Conservation (phyloP, 192 early-diverging fungal genomes). For the Umbelopsis sp. region DNA sequence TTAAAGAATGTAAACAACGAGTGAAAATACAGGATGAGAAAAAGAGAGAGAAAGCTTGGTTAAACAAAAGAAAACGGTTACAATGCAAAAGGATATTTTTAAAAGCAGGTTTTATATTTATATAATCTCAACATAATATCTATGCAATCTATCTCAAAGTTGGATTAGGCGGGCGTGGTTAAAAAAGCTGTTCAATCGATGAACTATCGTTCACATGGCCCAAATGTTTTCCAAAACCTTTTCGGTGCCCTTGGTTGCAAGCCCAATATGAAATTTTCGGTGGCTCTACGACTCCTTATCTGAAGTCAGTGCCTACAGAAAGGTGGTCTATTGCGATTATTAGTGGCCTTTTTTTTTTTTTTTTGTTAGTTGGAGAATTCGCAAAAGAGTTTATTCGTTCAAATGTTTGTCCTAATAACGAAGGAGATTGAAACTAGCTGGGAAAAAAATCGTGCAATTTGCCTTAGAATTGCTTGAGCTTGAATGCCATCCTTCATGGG, state of each 20-base stretch:
- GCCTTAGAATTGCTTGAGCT: neutral
- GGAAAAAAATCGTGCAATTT: neutral
- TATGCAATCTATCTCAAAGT: neutral
- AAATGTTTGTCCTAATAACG: neutral
- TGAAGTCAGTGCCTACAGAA: neutral
- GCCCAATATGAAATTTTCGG: neutral
- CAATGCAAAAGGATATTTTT: slow-evolving; percentile 3
- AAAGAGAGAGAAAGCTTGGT: neutral
- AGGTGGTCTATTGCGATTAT: neutral
- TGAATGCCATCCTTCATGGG: neutral
- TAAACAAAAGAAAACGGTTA: neutral
- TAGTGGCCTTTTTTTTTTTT: neutral
- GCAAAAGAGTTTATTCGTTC: neutral
- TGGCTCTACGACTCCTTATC: neutral
- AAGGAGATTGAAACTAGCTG: neutral
- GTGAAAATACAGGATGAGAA: neutral
- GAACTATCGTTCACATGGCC: neutral
- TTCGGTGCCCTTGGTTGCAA: neutral
- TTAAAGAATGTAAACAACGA: too few relatives aligned
- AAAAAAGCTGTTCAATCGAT: neutral
- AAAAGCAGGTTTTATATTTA: neutral
- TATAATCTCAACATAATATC: neutral
- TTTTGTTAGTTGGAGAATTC: neutral
- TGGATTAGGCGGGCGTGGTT: too few relatives aligned
- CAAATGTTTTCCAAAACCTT: neutral